These are phyloP conservation scores for Zychaea mexicana DNA, from an alignment of 371 early-diverging fungal species.

Conservation along the genomic window DNA sequence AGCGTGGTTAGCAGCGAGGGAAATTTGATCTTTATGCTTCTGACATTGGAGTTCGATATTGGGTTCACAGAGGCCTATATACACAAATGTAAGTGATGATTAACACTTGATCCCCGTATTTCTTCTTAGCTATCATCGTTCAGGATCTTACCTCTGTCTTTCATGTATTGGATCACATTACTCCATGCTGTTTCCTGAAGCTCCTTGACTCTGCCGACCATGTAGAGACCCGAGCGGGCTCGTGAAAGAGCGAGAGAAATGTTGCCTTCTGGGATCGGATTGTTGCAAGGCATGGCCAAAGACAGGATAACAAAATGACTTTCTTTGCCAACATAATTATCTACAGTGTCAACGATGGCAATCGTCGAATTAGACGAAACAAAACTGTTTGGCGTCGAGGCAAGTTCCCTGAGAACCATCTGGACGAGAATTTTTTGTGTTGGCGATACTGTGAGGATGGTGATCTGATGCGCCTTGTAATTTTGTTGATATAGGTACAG, in stretches of 20 bases:
- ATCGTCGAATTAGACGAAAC: not conserved
- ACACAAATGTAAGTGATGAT: too few relatives aligned
- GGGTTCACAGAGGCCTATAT: conserved; percentile 8
- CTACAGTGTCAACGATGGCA: conserved; percentile 16
- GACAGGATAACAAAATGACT: conserved; percentile 27
- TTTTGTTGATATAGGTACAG: conserved; percentile 40
- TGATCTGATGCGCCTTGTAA: conserved; percentile 12
- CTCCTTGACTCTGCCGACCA: conserved; percentile 30
- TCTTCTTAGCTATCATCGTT: too few relatives aligned
- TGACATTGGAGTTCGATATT: conserved; percentile 15
- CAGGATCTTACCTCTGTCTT: conserved; percentile 14
- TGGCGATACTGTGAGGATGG: conserved; percentile 21
- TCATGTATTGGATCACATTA: conserved; percentile 30
- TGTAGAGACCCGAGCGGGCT: conserved; percentile 38
- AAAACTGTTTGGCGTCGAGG: not conserved
- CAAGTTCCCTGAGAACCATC: conserved; percentile 1
- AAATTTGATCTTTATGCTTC: conserved; percentile 10
- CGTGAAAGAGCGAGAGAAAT: conserved; percentile 35
- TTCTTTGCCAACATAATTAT: conserved; percentile 28
- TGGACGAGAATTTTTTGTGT: conserved; percentile 30
- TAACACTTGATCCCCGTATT: too few relatives aligned
- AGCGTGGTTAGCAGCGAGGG: conserved; percentile 15
- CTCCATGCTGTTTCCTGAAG: conserved; percentile 20
- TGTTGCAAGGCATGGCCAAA: conserved; percentile 24
- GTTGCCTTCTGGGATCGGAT: conserved; percentile 10